These are phyloP conservation scores for Epithemia pelagica DNA, from an alignment of 108 stramenopile species.

Conservation along the genomic window DNA sequence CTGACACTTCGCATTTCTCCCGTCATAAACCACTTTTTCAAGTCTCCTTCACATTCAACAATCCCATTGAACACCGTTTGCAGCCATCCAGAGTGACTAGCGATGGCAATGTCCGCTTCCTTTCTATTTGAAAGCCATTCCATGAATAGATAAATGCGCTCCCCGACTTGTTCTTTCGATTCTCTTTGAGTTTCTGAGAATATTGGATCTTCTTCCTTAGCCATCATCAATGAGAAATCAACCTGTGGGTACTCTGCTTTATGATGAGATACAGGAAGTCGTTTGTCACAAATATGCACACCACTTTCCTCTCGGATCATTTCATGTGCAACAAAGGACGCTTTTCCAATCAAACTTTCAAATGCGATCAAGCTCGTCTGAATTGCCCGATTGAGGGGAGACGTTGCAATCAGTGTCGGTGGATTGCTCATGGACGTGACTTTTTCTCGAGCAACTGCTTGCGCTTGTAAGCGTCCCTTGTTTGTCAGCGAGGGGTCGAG, in stretches of 20 bases:
- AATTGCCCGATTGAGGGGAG: constrained; percentile 58
- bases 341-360: constrained; percentile 36
- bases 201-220: constrained; percentile 42
- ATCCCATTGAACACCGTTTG: constrained; percentile 46
- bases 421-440: constrained; percentile 16
- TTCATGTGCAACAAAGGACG: constrained; percentile 66
- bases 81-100: constrained; percentile 47
- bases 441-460: constrained; percentile 25
- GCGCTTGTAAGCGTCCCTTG: constrained; percentile 65
- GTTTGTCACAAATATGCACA: constrained; percentile 65
- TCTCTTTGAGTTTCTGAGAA: constrained; percentile 38
- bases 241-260: constrained; percentile 49
- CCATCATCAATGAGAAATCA: constrained; percentile 43
- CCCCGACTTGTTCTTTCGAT: constrained; percentile 42
- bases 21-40: constrained; percentile 53
- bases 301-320: constrained; percentile 67
- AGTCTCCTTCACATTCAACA: constrained; percentile 29
- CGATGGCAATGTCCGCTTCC: constrained; percentile 38
- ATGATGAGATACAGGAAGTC: constrained; percentile 46
- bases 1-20: constrained; percentile 54
- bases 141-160: constrained; percentile 44
- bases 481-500: constrained; percentile 71
- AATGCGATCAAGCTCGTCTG: constrained; percentile 70
- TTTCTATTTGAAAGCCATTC: constrained; percentile 37
- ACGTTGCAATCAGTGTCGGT: constrained; percentile 55